These are phyloP conservation scores for Cucurbita maxima DNA, from an alignment of 306 rosid species.

Conservation along the genomic window DNA sequence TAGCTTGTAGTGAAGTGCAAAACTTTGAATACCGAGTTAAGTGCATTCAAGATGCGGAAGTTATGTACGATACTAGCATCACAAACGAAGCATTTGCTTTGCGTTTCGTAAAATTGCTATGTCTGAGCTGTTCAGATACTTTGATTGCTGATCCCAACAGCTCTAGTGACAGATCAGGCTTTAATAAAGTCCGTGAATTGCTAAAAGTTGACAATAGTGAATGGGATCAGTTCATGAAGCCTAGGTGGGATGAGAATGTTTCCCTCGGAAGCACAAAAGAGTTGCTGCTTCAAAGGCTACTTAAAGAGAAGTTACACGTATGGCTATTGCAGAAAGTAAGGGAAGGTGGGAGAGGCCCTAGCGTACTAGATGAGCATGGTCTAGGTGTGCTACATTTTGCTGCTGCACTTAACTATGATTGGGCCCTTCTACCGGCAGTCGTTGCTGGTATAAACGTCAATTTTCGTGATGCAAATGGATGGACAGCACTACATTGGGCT, in stretches of 20 bases:
- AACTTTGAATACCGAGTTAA: slow-evolving; percentile 56
- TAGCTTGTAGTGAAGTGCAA: slow-evolving; percentile 84
- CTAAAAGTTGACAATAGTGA: slow-evolving; percentile 37
- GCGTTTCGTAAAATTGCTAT: slow-evolving; percentile 42
- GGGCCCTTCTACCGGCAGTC: slow-evolving; percentile 66
- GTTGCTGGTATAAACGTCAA: slow-evolving; percentile 71
- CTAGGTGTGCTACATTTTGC: slow-evolving; percentile 86
- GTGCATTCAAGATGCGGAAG: slow-evolving; percentile 21
- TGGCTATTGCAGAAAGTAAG: slow-evolving; percentile 71
- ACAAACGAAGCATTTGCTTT: slow-evolving; percentile 15
- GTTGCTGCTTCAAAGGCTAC: slow-evolving; percentile 46
- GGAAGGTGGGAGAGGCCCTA: slow-evolving; percentile 82
- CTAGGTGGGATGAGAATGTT: slow-evolving; percentile 28
- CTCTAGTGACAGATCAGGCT: slow-evolving; percentile 26
- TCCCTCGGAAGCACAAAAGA: slow-evolving; percentile 44
- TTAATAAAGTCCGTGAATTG: slow-evolving; percentile 41
- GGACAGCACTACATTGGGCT: slow-evolving; percentile 98
- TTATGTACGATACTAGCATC: slow-evolving; percentile 17
- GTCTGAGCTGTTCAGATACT: slow-evolving; percentile 16
- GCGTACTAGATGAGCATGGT: slow-evolving; percentile 56
- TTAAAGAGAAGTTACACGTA: slow-evolving; percentile 45
- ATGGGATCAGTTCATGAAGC: slow-evolving; percentile 47
- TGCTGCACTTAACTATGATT: slow-evolving; percentile 78
- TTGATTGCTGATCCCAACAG: slow-evolving; percentile 15
- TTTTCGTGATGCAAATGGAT: slow-evolving; percentile 79